Percentiles rank a stretch among this genome's conserved stretches.
phyloP scores from a whole-genome alignment of 1,284 basidiomycete species.

The Tilletia setariae region DNA sequence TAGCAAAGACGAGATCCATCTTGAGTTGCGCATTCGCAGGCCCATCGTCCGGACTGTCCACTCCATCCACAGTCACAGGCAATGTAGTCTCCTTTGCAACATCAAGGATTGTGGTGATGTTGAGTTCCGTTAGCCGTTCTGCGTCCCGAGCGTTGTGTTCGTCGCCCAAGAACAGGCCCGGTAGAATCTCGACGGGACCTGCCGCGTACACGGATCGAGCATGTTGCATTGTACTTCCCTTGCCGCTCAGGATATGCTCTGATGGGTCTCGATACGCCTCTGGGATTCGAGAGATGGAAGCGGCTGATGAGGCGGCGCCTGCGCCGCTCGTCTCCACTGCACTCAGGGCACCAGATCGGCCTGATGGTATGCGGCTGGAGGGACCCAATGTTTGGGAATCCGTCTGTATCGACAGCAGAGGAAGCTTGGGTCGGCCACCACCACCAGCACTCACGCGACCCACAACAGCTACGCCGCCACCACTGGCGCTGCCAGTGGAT shows the following conservation, averaged over 20 bases:
- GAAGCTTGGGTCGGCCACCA: background rate
- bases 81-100: slow-evolving; percentile 69
- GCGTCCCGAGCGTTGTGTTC: slow-evolving; percentile 87
- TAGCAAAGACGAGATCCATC: background rate
- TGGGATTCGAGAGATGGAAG: slow-evolving; percentile 26
- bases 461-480: background rate
- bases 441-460: background rate
- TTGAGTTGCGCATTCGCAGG: background rate
- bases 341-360: background rate
- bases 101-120: slow-evolving; percentile 80
- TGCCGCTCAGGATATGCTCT: slow-evolving; percentile 46
- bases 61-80: slow-evolving; percentile 27
- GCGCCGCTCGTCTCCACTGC: background rate
- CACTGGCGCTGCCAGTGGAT: background rate
- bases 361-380: background rate
- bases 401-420: slow-evolving; percentile 2
- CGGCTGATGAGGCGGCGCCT: background rate
- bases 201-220: slow-evolving; percentile 63
- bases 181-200: slow-evolving; percentile 83
- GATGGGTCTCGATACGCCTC: slow-evolving; percentile 44
- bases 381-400: background rate
- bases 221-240: slow-evolving; percentile 46
- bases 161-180: slow-evolving; percentile 85
- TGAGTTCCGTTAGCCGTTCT: slow-evolving; percentile 66
- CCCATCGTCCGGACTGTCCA: background rate